Conservation (phyloP, 2,329 filamentous ascomycete genomes). For the Xylariaceae sp. region DNA sequence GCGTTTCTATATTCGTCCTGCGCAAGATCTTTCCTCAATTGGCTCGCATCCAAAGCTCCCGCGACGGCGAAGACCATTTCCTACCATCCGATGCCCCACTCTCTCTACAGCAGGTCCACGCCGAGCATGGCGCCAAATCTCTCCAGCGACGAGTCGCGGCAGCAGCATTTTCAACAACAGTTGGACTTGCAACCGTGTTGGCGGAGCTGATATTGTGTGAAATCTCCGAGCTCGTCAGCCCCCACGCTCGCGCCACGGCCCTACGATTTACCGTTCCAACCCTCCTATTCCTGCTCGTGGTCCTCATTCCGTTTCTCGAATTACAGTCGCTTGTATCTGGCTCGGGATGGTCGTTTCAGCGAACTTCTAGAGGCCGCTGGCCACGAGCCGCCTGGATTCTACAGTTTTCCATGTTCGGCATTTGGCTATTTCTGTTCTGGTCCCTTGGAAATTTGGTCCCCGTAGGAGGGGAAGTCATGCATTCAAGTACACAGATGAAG, state of each 20-base stretch:
- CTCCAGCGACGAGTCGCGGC: conserved; percentile 50
- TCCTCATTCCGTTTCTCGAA: conserved; percentile 75
- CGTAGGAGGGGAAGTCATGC: conserved; percentile 35
- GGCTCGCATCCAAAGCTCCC: conserved; percentile 46
- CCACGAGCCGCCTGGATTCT: conserved; percentile 60
- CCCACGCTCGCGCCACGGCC: conserved; percentile 61
- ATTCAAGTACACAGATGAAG: conserved; percentile 33
- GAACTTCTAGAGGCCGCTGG: conserved; percentile 50
- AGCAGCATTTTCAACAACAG: conserved; percentile 68
- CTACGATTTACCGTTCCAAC: conserved; percentile 66
- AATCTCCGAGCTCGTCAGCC: conserved; percentile 70
- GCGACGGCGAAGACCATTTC: conserved; percentile 58
- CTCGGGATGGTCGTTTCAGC: conserved; percentile 59
- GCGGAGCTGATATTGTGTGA: conserved; percentile 80
- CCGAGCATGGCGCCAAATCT: conserved; percentile 52
- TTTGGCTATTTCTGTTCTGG: conserved; percentile 76
- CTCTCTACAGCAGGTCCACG: conserved; percentile 53
- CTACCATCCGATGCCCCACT: conserved; percentile 60
- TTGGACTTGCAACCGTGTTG: conserved; percentile 72
- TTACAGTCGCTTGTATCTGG: conserved; percentile 60
- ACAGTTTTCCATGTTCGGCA: conserved; percentile 56
- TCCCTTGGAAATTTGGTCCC: conserved; percentile 64
- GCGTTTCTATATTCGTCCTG: conserved; percentile 58
- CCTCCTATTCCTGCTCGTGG: conserved; percentile 67
- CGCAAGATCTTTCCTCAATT: conserved; percentile 71